A percentile compares a stretch with the other conserved stretches of the same genome.
Conservation (phyloP, 345 rosid species). For the Citrus medica region DNA sequence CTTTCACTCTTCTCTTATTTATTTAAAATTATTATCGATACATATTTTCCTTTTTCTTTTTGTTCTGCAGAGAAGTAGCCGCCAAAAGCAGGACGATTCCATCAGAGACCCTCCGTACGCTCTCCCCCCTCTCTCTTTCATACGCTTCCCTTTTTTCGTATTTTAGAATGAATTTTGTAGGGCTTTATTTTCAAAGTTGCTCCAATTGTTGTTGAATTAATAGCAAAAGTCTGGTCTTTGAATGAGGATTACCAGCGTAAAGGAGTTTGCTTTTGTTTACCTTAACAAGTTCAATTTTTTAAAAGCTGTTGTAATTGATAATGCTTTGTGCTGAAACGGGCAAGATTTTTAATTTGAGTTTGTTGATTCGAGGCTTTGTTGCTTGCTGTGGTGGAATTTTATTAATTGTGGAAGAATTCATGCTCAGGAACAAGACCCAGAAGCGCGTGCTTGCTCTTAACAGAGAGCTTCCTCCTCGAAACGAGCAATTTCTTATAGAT, state of each 20-base stretch:
- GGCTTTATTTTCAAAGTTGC: not conserved
- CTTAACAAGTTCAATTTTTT: not conserved
- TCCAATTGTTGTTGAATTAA: not conserved
- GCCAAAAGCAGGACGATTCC: conserved; percentile 77
- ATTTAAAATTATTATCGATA: too few species aligned
- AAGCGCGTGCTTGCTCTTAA: conserved; percentile 84
- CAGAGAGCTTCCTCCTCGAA: conserved; percentile 83
- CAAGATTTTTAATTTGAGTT: not conserved
- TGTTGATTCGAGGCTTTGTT: conserved; percentile 3
- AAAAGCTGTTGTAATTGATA: not conserved
- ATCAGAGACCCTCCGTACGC: conserved; percentile 77
- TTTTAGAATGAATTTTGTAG: not conserved
- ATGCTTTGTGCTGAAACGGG: not conserved
- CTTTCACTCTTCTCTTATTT: not conserved
- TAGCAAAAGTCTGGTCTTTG: not conserved
- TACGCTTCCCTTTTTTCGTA: not conserved
- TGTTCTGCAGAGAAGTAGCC: conserved; percentile 57
- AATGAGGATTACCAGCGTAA: not conserved
- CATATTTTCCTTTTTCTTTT: not conserved
- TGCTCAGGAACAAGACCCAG: conserved; percentile 73
- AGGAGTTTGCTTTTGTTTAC: not conserved
- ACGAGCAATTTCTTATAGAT: conserved; percentile 84
- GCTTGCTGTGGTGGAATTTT: not conserved
- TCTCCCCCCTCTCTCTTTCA: not conserved
- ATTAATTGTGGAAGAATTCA: not conserved